Evolutionary conservation across 2,329 filamentous ascomycete species (phyloP).

Genomic region (Exophiala xenobiotica): DNA sequence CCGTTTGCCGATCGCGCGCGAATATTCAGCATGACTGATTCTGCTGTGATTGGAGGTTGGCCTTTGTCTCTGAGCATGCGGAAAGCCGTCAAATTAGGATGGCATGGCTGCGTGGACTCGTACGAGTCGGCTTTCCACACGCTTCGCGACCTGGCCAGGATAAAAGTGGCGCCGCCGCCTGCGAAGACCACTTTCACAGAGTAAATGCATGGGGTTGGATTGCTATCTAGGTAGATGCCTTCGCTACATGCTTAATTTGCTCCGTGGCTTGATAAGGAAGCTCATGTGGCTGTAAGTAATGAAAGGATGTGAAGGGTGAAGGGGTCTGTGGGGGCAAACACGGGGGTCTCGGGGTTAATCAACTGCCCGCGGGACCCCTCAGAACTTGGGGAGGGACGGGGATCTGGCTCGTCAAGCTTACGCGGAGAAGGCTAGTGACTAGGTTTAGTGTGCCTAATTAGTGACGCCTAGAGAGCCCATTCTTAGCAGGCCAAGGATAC

Average conservation of each 20-base stretch:
- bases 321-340: too few species aligned
- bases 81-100: constrained; percentile 34
- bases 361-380: too few species aligned
- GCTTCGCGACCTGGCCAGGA: neutral
- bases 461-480: too few species aligned
- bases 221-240: neutral
- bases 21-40: constrained; percentile 8
- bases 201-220: neutral
- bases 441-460: too few species aligned
- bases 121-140: constrained; percentile 23
- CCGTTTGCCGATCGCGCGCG: constrained; percentile 7
- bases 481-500: too few species aligned
- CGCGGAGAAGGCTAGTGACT: too few species aligned
- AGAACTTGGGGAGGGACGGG: too few species aligned
- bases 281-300: too few species aligned
- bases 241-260: neutral
- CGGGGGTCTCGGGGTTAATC: too few species aligned
- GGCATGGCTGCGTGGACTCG: constrained; percentile 35
- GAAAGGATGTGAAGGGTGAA: too few species aligned
- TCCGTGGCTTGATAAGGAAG: too few species aligned
- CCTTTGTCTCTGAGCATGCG: constrained; percentile 26
- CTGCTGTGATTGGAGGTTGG: constrained; percentile 13
- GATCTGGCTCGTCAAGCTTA: too few species aligned
- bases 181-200: neutral
- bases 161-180: neutral